These are phyloP conservation scores for Pugionium cornutum DNA, from an alignment of 345 rosid species.

Conservation along the genomic window DNA sequence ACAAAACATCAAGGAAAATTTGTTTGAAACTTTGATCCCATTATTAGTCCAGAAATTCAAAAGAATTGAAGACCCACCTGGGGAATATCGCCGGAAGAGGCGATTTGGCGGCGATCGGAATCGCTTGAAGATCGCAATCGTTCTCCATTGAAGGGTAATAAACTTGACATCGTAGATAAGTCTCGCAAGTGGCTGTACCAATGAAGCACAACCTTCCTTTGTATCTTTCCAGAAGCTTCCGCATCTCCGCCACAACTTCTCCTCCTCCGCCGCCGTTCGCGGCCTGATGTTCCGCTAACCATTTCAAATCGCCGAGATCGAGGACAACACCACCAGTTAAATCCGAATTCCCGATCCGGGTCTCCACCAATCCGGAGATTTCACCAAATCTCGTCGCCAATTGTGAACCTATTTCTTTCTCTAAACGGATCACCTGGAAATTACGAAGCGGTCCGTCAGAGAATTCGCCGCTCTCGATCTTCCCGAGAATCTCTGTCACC, in stretches of 20 bases:
- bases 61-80: slow-evolving; percentile 42
- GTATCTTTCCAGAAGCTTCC: slow-evolving; percentile 54
- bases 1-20: background rate
- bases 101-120: slow-evolving; percentile 74
- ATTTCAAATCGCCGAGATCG: slow-evolving; percentile 89
- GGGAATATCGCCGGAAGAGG: slow-evolving; percentile 59
- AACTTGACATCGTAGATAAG: slow-evolving; percentile 87
- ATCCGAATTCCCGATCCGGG: slow-evolving; percentile 46
- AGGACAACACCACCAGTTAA: slow-evolving; percentile 62
- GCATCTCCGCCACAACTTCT: slow-evolving; percentile 61
- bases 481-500: slow-evolving; percentile 63
- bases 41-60: background rate
- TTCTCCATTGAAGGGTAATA: slow-evolving; percentile 85
- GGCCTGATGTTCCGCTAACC: slow-evolving; percentile 72
- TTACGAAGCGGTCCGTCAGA: slow-evolving; percentile 59
- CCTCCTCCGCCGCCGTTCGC: slow-evolving; percentile 47
- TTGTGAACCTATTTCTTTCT: slow-evolving; percentile 51
- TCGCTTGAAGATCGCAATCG: slow-evolving; percentile 95
- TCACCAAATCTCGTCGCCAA: slow-evolving; percentile 53
- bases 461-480: slow-evolving; percentile 64
- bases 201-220: slow-evolving; percentile 70
- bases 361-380: slow-evolving; percentile 56
- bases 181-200: slow-evolving; percentile 96
- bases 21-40: background rate
- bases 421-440: slow-evolving; percentile 60